Evolutionary conservation across 345 rosid genomes (phyloP).

Genomic region (Nephelium lappaceum): DNA sequence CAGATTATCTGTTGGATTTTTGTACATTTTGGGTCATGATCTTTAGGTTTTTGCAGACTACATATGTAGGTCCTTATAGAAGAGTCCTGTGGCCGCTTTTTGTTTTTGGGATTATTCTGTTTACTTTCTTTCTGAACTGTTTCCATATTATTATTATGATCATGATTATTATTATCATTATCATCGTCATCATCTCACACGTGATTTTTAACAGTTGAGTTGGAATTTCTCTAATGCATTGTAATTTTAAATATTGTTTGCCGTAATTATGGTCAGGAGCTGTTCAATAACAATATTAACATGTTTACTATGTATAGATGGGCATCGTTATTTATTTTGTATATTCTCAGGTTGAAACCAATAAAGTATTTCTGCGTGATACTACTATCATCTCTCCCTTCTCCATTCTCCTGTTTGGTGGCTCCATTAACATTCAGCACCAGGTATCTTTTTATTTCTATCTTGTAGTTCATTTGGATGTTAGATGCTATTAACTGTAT

Average conservation of each 20-base stretch:
- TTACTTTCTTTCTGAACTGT: background rate
- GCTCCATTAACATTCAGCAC: constrained; percentile 81
- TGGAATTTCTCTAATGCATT: no score
- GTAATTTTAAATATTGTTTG: no score
- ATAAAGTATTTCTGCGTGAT: constrained; percentile 80
- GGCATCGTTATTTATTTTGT: constrained; percentile 12
- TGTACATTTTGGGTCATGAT: no score
- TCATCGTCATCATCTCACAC: no score
- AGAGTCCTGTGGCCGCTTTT: background rate
- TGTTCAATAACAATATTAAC: background rate
- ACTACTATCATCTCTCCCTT: constrained; percentile 84
- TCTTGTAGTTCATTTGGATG: background rate
- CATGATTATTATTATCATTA: no score
- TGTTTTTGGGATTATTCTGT: background rate
- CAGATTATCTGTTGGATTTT: no score
- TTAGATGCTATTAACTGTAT: constrained; percentile 9
- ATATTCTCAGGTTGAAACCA: constrained; percentile 77
- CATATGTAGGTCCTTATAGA: background rate
- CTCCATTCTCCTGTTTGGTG: constrained; percentile 85
- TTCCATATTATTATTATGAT: no score
- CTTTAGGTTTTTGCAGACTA: no score
- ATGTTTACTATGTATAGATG: background rate
- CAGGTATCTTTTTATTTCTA: constrained; percentile 53
- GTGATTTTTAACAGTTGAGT: no score
- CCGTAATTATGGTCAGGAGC: background rate